Evolutionary conservation across 352 stramenopile genomes (phyloP).

Genomic region (Globisporangium recalcitrans): DNA sequence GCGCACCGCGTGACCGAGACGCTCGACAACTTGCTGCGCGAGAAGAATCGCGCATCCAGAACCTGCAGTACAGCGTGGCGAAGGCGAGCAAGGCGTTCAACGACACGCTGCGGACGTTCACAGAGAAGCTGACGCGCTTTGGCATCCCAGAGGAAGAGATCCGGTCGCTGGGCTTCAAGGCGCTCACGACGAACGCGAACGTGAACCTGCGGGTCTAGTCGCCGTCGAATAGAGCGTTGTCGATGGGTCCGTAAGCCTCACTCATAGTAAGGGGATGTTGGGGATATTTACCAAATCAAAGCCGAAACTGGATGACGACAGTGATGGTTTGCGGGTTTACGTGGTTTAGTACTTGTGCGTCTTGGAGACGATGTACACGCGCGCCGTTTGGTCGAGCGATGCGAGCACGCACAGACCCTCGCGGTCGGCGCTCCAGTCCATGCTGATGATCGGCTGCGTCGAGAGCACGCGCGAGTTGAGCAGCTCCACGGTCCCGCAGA

Average conservation of each 20-base stretch:
- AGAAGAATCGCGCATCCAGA: slow-evolving; percentile 54
- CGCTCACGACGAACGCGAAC: slow-evolving; percentile 46
- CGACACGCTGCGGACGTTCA: slow-evolving; percentile 68
- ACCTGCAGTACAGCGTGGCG: slow-evolving; percentile 56
- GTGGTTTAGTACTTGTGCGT: slow-evolving; percentile 91
- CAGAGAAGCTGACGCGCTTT: slow-evolving; percentile 56
- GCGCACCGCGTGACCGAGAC: slow-evolving; percentile 64
- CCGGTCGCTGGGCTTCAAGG: slow-evolving; percentile 55
- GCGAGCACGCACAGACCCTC: slow-evolving; percentile 90
- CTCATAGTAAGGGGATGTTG: background rate
- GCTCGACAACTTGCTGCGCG: slow-evolving; percentile 55
- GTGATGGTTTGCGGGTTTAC: too few relatives aligned
- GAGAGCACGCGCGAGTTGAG: slow-evolving; percentile 94
- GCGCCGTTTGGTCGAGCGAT: slow-evolving; percentile 93
- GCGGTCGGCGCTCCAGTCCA: slow-evolving; percentile 95
- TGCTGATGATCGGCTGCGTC: slow-evolving; percentile 95
- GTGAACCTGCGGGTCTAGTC: slow-evolving; percentile 67
- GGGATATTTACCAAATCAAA: background rate
- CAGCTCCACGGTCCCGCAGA: slow-evolving; percentile 90
- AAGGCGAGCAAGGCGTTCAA: slow-evolving; percentile 81
- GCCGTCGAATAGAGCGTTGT: slow-evolving; percentile 22
- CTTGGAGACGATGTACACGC: slow-evolving; percentile 95
- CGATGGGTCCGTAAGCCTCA: background rate
- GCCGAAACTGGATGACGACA: background rate
- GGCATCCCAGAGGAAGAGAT: slow-evolving; percentile 76